These are phyloP conservation scores for Micractinium sp. DNA, from an alignment of 139 green algal species.

Conservation along the genomic window DNA sequence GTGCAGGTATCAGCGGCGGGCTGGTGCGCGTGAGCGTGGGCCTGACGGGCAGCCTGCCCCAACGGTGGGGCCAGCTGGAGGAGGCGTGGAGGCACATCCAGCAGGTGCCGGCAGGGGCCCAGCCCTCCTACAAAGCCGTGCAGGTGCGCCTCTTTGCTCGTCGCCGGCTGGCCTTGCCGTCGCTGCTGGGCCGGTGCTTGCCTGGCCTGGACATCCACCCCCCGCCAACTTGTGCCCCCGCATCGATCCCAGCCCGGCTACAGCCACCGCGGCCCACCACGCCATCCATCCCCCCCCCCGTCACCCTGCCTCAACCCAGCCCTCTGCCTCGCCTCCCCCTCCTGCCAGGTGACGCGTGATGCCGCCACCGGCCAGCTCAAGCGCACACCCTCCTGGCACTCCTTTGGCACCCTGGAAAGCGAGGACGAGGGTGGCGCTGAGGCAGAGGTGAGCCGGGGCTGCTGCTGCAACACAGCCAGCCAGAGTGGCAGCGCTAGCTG, in stretches of 20 bases:
- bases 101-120: neutral
- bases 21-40: constrained; percentile 74
- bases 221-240: neutral
- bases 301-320: neutral
- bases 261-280: too few species aligned
- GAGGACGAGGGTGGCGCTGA: neutral
- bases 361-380: constrained; percentile 9
- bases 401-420: constrained; percentile 12
- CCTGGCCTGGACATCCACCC: neutral
- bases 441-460: neutral
- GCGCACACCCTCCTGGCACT: constrained; percentile 34
- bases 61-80: constrained; percentile 67
- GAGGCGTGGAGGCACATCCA: constrained; percentile 48
- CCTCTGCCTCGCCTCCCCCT: neutral
- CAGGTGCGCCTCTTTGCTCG: neutral
- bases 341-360: constrained; percentile 3
- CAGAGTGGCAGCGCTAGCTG: too few species aligned
- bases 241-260: neutral
- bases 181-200: neutral
- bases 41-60: constrained; percentile 68
- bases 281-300: neutral
- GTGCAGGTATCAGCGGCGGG: constrained; percentile 60
- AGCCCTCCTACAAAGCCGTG: neutral
- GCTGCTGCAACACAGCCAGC: too few species aligned
- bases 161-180: too few species aligned